phyloP scores from a whole-genome alignment of 2,329 filamentous ascomycete species.

The Capronia coronata region DNA sequence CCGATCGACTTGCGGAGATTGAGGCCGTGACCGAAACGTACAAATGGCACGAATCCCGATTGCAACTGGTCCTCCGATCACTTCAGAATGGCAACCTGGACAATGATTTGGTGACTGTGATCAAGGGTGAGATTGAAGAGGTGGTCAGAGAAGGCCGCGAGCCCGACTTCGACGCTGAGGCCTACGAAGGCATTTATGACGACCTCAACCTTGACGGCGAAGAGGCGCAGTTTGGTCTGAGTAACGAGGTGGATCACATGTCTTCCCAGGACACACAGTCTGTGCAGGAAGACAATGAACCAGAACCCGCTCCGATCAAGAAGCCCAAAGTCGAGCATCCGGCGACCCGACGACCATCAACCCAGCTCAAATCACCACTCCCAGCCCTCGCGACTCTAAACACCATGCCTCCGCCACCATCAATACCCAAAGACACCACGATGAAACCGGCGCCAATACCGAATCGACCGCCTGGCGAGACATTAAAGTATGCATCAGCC shows the following conservation, averaged over 20 bases:
- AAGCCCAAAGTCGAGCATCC: constrained; percentile 54
- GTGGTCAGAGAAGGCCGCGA: constrained; percentile 88
- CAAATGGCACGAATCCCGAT: constrained; percentile 91
- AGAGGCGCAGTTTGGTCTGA: constrained; percentile 78
- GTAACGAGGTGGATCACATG: constrained; percentile 70
- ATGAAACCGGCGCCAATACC: constrained; percentile 95
- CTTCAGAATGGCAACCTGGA: constrained; percentile 91
- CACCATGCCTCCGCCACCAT: constrained; percentile 41
- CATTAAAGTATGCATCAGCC: constrained; percentile 92
- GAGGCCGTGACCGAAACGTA: constrained; percentile 80
- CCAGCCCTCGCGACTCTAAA: constrained; percentile 82
- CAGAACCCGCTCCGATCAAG: constrained; percentile 49
- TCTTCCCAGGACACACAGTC: constrained; percentile 97
- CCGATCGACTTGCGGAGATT: constrained; percentile 81
- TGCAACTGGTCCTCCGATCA: constrained; percentile 83
- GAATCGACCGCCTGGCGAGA: constrained; percentile 76
- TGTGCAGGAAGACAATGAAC: constrained; percentile 67
- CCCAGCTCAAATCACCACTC: constrained; percentile 86
- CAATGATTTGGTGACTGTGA: constrained; percentile 73
- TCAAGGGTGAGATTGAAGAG: constrained; percentile 90
- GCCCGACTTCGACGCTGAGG: constrained; percentile 77
- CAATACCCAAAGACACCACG: constrained; percentile 47
- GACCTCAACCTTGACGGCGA: constrained; percentile 89
- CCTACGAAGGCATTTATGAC: constrained; percentile 83
- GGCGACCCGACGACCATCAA: constrained; percentile 65